These are phyloP conservation scores for Blastocystis hominis DNA, from an alignment of 352 stramenopile species.

Conservation along the genomic window DNA sequence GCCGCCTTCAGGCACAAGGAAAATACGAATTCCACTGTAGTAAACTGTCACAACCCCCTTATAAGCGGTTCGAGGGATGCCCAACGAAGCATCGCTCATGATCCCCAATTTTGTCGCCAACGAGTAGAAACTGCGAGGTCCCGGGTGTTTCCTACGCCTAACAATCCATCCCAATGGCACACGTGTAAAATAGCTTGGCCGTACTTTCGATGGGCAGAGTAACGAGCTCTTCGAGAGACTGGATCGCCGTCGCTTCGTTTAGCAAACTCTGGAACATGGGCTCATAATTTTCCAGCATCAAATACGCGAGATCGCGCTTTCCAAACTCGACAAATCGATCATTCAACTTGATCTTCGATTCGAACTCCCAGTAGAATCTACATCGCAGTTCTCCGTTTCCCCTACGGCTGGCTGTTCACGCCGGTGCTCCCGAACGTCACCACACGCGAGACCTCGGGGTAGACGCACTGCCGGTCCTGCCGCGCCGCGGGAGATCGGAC, in stretches of 20 bases:
- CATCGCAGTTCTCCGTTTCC: neutral
- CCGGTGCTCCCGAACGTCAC: slow-evolving; percentile 71
- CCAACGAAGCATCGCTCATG: slow-evolving; percentile 71
- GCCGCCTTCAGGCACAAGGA: slow-evolving; percentile 44
- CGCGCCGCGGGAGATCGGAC: slow-evolving; percentile 66
- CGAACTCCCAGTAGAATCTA: slow-evolving; percentile 61
- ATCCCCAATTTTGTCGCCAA: slow-evolving; percentile 66
- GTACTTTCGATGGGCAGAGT: neutral
- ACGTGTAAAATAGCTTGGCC: slow-evolving; percentile 38
- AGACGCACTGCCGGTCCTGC: slow-evolving; percentile 64
- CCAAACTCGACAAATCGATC: slow-evolving; percentile 61
- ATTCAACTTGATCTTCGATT: slow-evolving; percentile 67
- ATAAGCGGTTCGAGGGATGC: slow-evolving; percentile 71
- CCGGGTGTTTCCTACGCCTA: slow-evolving; percentile 63
- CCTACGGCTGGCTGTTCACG: slow-evolving; percentile 62
- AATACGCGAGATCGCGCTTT: slow-evolving; percentile 66
- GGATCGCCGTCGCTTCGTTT: neutral
- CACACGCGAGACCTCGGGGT: slow-evolving; percentile 70
- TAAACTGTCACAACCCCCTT: slow-evolving; percentile 69
- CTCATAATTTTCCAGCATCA: slow-evolving; percentile 65
- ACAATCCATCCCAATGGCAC: neutral
- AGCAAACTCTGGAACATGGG: neutral
- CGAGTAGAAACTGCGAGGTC: slow-evolving; percentile 61
- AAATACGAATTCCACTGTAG: slow-evolving; percentile 54
- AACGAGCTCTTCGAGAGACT: neutral